Evolutionary conservation across 306 rosid genomes (phyloP), one percentile per base, ranked within the genome.

Genomic region (Luffa acutangula): DNA sequence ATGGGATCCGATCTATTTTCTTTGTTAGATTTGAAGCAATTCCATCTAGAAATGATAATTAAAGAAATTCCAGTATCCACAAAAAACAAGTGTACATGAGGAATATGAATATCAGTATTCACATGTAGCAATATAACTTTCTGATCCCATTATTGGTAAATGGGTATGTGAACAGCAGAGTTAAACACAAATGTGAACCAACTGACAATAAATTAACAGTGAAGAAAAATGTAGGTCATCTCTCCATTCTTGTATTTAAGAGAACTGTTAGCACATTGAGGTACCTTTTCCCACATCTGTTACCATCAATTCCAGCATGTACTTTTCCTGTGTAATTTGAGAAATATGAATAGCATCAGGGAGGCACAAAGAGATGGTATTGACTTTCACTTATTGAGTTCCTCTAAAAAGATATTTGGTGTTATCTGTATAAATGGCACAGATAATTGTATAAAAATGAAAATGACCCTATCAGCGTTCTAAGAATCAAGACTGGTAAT

Each of bases 221-320:
- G 76, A 6, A 25, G 13, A 21, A 17, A 13, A 15, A 7, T 25
- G 43, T 14, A 49, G 10, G n/a, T 14, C 60, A 74, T 49, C 78
- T 36, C 42, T 73, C 4, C 39, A 71, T 71, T 20, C 75, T 9
- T 48, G 11, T 48, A 25, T 31, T 31, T 73, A 46, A 66, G 31
- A 20, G 59, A 75, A 41, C 33, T 43, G 58, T 6, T 52, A 46
- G 25, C 4, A 43, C 48, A 65, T 70, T 41, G 58, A 78, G 76
- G 73, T 85, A 95, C 99, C 99, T 91, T 85, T 87, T 72, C 96
- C 93, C 85, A 93, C 83, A 80, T 95, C 97, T 31, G 93, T 92
- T 52, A 95, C 91, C 82, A 90, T 85, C 39, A 93, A 78, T 52
- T 95, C 94, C 81, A 93, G 51, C 42, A 80, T 77, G 83, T 93